These are phyloP conservation scores for Cyberlindnera sargentensis DNA, from an alignment of 805 yeast genomes.

Conservation along the genomic window DNA sequence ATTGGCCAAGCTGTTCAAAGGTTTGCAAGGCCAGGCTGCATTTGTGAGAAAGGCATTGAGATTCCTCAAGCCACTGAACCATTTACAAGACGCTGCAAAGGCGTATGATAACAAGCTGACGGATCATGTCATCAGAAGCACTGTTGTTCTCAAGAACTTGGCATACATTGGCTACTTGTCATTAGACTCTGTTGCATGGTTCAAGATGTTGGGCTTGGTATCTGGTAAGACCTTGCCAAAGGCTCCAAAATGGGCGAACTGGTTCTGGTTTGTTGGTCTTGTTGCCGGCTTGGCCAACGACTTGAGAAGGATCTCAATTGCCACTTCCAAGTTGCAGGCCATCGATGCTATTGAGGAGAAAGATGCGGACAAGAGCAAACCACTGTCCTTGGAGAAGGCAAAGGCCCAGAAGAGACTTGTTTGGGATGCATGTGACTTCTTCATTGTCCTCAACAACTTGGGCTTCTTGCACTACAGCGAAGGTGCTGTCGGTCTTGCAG, in stretches of 20 bases:
- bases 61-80: constrained; percentile 72
- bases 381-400: constrained; percentile 35
- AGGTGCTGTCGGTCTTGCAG: constrained; percentile 78
- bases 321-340: constrained; percentile 20
- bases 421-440: constrained; percentile 70
- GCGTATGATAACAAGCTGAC: constrained; percentile 63
- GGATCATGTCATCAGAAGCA: constrained; percentile 48
- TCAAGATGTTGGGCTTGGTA: constrained; percentile 47
- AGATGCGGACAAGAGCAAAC: constrained; percentile 31
- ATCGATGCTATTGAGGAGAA: constrained; percentile 21
- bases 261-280: constrained; percentile 75
- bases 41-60: constrained; percentile 78
- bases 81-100: constrained; percentile 59
- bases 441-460: constrained; percentile 69
- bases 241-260: constrained; percentile 51
- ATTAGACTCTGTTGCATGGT: constrained; percentile 57
- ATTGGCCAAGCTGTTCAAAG: constrained; percentile 41
- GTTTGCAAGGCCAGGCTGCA: constrained; percentile 56
- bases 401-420: constrained; percentile 54
- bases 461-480: constrained; percentile 57
- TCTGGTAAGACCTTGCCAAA: constrained; percentile 38
- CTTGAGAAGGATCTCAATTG: constrained; percentile 44
- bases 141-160: constrained; percentile 49
- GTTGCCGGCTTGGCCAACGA: constrained; percentile 56
- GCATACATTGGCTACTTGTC: constrained; percentile 58